phyloP scores from a whole-genome alignment of 2,329 filamentous ascomycete species.

The Blastomyces gilchristii region DNA sequence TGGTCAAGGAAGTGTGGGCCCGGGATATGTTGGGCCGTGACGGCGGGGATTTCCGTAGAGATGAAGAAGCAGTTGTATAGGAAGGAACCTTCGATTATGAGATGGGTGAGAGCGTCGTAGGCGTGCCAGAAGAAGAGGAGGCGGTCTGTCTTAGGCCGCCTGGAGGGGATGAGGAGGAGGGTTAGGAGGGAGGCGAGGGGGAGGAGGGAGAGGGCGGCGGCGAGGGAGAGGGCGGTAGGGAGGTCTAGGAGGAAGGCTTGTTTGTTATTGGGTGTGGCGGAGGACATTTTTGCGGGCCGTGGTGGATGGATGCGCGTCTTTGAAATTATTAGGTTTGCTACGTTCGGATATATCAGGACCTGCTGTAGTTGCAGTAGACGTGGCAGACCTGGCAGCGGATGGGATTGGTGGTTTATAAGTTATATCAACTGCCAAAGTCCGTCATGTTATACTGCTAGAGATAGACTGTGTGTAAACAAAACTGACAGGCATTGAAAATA shows the following conservation, averaged over 20 bases:
- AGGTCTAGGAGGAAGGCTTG: conserved; percentile 14
- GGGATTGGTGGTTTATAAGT: no score
- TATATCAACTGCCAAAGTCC: no score
- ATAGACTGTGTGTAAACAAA: no score
- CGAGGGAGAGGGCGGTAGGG: conserved; percentile 44
- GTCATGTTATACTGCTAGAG: no score
- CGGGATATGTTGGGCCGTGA: conserved; percentile 12
- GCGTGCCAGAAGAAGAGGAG: conserved; percentile 89
- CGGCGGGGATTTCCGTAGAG: conserved; percentile 38
- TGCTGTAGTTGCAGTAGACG: no score
- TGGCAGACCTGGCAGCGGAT: no score
- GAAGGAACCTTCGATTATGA: conserved; percentile 81
- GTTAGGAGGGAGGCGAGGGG: conserved; percentile 43
- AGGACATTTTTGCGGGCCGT: neutral
- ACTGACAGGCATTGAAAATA: no score
- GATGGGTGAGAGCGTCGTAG: conserved; percentile 85
- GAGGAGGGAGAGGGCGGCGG: conserved; percentile 45
- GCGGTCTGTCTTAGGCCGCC: conserved; percentile 47
- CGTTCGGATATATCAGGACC: no score
- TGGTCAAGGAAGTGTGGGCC: conserved; percentile 43
- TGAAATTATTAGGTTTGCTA: no score
- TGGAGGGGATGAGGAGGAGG: conserved; percentile 41
- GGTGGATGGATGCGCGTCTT: no score
- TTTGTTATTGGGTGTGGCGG: neutral
- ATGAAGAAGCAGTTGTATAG: conserved; percentile 90